Evolutionary conservation across 78 protist genomes (phyloP).

Genomic region (Planoprotostelium fungivorum): DNA sequence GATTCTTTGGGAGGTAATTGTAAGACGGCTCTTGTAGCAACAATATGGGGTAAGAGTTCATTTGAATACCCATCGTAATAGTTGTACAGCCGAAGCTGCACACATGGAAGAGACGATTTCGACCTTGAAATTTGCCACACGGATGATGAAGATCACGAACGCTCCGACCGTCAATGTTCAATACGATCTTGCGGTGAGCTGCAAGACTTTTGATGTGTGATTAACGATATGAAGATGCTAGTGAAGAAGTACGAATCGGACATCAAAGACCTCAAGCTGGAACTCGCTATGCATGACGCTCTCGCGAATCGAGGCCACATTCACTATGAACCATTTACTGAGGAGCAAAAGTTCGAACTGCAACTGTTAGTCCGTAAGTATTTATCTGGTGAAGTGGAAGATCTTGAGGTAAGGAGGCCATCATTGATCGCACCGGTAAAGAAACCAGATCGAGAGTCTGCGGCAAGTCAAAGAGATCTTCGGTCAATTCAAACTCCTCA

Average conservation of each 20-base stretch:
- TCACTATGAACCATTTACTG: conserved; percentile 51
- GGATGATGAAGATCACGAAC: conserved; percentile 62
- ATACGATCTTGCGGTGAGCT: conserved; percentile 10
- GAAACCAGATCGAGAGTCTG: conserved; percentile 37
- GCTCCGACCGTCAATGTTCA: conserved; percentile 36
- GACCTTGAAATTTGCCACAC: conserved; percentile 67
- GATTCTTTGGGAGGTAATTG: conserved; percentile 66
- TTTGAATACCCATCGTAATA: no score
- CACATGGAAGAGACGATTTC: conserved; percentile 72
- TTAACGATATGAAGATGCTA: background rate
- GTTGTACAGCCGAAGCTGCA: background rate
- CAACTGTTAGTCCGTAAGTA: background rate
- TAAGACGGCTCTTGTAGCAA: conserved; percentile 59
- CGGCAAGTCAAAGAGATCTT: conserved; percentile 5
- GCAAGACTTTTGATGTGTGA: background rate
- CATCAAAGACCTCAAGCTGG: conserved; percentile 57
- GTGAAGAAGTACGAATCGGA: conserved; percentile 3
- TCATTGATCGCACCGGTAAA: background rate
- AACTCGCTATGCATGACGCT: conserved; percentile 83
- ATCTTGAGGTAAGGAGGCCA: conserved; percentile 15
- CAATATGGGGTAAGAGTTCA: conserved; percentile 33
- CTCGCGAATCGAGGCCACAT: conserved; percentile 26
- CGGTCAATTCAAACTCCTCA: background rate
- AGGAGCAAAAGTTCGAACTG: conserved; percentile 54
- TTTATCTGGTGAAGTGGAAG: conserved; percentile 23